Evolutionary conservation across 2,329 filamentous ascomycete species (phyloP), one percentile per base, ranked within the genome.

Genomic region (Alternaria sp.): DNA sequence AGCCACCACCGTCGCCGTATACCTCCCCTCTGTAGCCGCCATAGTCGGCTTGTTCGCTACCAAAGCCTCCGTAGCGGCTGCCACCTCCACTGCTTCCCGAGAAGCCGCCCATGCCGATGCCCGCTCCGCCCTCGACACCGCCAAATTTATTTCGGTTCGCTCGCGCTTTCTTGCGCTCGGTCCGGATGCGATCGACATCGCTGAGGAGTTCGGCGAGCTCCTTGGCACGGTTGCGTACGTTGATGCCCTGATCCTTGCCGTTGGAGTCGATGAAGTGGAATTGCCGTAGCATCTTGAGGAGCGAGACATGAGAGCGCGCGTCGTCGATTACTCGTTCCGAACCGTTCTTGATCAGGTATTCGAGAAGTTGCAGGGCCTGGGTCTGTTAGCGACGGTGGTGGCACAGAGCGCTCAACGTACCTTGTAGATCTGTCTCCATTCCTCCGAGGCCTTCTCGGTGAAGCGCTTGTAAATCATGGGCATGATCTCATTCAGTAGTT

Each of bases 381-480:
- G 3, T 11, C 6, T 51, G 70, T 79, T 47, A 78, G 73, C 51
- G 20, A 4, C 10, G 30, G 25, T 21, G 8, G 9, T 4, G 15
- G 20, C 30, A 20, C 26, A 43, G 53, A 51, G 20, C 44, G 47
- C 11, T 20, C 53, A 14, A 64, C 61, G 75, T 65, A 93, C 91
- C 86, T 99, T 99, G 87, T 99, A 99, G 78, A 99, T 99, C 81
- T 99, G 96, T 71, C 96, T 89, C 96, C 96, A 99, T 83, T 99
- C 96, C 80, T 99, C 96, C 60, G 96, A 95, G 8, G 94, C 88
- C 85, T 99, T 99, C 80, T 99, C 96, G 65, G 96, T 99, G 82
- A 99, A 99, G 69, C 96, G 92, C 77, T 96, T 96, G 85, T 99
- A 99, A 78, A 99, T 97, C 93, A 99, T 96, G 70, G 96, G 96